Conservation (phyloP, 2,329 filamentous ascomycete species). For the Ophiognomonia clavigignenti-juglandacearum region DNA sequence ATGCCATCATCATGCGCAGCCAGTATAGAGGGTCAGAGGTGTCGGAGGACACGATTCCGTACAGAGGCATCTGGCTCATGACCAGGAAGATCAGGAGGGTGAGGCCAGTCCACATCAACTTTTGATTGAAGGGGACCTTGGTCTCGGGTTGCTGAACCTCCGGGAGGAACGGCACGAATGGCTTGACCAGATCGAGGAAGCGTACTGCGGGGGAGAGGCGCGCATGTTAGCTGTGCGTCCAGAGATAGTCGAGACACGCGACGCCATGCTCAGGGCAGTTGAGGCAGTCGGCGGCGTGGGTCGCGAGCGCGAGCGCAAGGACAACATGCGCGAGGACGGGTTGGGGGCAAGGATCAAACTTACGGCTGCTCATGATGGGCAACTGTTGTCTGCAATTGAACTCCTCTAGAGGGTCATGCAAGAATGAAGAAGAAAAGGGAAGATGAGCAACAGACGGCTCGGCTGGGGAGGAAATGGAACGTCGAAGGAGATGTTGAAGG, state of each 20-base stretch:
- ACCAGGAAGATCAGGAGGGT: constrained; percentile 98
- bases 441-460: constrained; percentile 27
- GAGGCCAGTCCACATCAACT: constrained; percentile 90
- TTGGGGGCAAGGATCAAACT: constrained; percentile 27
- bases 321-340: constrained; percentile 4
- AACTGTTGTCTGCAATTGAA: constrained; percentile 19
- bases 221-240: constrained; percentile 17
- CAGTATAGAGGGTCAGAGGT: constrained; percentile 99
- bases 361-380: constrained; percentile 52
- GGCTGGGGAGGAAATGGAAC: constrained; percentile 10
- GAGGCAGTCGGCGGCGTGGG: background rate
- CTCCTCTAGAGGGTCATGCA: constrained; percentile 19
- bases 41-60: constrained; percentile 98
- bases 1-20: constrained; percentile 99
- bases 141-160: constrained; percentile 98
- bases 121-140: constrained; percentile 98
- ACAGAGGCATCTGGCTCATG: constrained; percentile 99
- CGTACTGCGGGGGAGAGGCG: constrained; percentile 59
- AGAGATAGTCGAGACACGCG: background rate
- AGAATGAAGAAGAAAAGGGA: constrained; percentile 25
- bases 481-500: constrained; percentile 17
- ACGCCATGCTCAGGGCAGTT: constrained; percentile 7
- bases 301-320: constrained; percentile 5
- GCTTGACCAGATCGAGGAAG: constrained; percentile 99
- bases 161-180: constrained; percentile 98